These are phyloP conservation scores for Kuraishia borneana DNA, from an alignment of 805 yeast genomes.

Conservation along the genomic window DNA sequence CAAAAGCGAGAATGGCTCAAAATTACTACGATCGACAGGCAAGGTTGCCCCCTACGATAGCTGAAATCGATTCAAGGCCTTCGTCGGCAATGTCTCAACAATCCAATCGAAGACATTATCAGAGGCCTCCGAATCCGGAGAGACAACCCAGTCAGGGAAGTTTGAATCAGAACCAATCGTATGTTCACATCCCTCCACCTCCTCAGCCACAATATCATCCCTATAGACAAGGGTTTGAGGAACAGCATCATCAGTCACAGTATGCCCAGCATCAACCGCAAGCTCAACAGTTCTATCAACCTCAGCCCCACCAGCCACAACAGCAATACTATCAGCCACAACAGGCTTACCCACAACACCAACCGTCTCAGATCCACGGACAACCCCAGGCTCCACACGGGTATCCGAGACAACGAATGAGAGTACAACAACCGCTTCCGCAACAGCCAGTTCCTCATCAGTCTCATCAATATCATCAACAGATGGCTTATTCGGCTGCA, in stretches of 20 bases:
- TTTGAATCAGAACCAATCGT: background rate
- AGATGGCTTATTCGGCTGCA: background rate
- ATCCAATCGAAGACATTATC: slow-evolving; percentile 1
- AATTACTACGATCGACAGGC: background rate
- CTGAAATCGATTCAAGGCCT: background rate
- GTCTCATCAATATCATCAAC: slow-evolving; percentile 3
- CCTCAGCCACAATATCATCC: slow-evolving; percentile 1
- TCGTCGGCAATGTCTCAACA: background rate
- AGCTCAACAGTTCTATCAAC: slow-evolving; percentile 4
- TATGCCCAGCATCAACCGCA: slow-evolving; percentile 5
- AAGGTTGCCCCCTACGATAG: background rate
- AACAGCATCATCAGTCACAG: slow-evolving; percentile 1
- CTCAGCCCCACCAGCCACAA: background rate
- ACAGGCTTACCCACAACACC: slow-evolving; percentile 8
- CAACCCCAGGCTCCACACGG: no score
- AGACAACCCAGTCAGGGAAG: background rate
- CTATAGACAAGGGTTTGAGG: background rate
- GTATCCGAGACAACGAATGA: no score
- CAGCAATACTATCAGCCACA: slow-evolving; percentile 8
- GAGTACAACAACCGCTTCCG: slow-evolving; percentile 5
- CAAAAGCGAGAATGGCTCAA: background rate
- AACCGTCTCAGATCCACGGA: no score
- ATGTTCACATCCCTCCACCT: slow-evolving; percentile 5
- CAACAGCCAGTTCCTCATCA: slow-evolving; percentile 1
- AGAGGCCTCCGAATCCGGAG: slow-evolving; percentile 5